These are phyloP conservation scores for Papilionanthe hybrid DNA, from an alignment of 116 monocot genomes.

Conservation along the genomic window DNA sequence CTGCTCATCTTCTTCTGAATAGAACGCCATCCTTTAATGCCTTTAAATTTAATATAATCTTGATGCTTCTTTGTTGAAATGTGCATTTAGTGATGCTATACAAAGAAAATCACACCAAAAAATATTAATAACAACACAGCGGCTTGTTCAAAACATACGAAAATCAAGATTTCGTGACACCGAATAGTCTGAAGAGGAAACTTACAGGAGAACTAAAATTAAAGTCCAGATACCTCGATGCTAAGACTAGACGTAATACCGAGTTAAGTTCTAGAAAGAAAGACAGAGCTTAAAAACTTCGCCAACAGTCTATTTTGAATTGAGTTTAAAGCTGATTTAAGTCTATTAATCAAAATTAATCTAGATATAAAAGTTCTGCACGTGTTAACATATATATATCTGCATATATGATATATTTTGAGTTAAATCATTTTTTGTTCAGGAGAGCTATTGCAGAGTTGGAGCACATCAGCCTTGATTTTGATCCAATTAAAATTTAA, in stretches of 20 bases:
- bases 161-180: not conserved
- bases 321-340: too few species aligned
- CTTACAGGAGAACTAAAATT: not conserved
- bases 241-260: not conserved
- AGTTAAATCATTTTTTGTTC: too few species aligned
- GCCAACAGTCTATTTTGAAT: too few species aligned
- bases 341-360: too few species aligned
- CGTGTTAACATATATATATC: too few species aligned
- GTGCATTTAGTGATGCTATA: not conserved
- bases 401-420: too few species aligned
- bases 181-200: not conserved
- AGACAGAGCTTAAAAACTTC: too few species aligned
- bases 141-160: not conserved
- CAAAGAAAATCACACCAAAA: not conserved
- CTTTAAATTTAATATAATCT: not conserved
- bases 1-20: constrained; percentile 19
- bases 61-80: not conserved
- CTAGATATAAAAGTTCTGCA: too few species aligned
- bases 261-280: too few species aligned
- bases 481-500: too few species aligned
- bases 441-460: too few species aligned
- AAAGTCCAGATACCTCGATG: not conserved
- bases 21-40: constrained; percentile 10
- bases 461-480: too few species aligned
- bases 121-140: not conserved